Evolutionary conservation across 2,329 filamentous ascomycete genomes (phyloP).

Genomic region (Canariomyces notabilis): DNA sequence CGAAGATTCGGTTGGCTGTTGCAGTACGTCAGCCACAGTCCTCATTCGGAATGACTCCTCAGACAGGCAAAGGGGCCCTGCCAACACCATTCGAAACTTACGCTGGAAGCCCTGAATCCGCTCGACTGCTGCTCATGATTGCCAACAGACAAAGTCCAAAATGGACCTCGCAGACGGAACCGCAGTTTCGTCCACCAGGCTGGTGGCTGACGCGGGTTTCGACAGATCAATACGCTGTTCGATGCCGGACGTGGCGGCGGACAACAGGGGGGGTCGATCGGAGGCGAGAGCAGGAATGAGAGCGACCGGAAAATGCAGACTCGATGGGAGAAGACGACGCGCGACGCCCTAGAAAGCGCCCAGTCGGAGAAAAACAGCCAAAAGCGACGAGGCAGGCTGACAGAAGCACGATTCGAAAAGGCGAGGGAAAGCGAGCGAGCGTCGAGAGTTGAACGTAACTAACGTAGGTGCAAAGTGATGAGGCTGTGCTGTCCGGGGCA

Average conservation of each 20-base stretch:
- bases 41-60: not conserved
- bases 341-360: conserved; percentile 3
- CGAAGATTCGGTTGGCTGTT: conserved; percentile 77
- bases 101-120: conserved; percentile 59
- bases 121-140: conserved; percentile 44
- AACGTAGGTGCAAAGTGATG: conserved; percentile 19
- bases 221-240: conserved; percentile 28
- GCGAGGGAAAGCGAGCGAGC: conserved; percentile 12
- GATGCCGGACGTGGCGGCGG: conserved; percentile 3
- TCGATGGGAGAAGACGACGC: conserved; percentile 1
- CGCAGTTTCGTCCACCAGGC: conserved; percentile 15
- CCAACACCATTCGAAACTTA: conserved; percentile 39
- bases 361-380: conserved; percentile 1
- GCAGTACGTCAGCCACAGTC: conserved; percentile 22
- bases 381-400: conserved; percentile 1
- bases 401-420: conserved; percentile 8
- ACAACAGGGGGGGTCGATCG: not conserved
- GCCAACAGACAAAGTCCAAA: conserved; percentile 24
- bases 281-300: conserved; percentile 41
- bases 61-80: conserved; percentile 23
- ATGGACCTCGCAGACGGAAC: conserved; percentile 14
- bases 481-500: conserved; percentile 25
- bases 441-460: too few relatives aligned
- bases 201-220: conserved; percentile 14
- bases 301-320: conserved; percentile 43